Evolutionary conservation across 176 grass and related monocot species (phyloP).

Genomic region (Eleusine indica): DNA sequence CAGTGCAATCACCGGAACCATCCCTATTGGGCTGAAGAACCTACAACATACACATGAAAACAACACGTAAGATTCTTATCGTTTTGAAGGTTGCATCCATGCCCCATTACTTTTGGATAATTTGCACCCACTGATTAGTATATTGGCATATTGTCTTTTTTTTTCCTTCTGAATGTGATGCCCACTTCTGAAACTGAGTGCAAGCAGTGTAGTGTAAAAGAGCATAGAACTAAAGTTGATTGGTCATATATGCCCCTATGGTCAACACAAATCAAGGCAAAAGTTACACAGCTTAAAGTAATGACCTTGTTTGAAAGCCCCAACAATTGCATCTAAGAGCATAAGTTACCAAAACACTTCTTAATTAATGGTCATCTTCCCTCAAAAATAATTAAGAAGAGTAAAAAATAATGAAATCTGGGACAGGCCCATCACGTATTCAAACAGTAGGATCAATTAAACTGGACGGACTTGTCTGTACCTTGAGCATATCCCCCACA

Average conservation of each 20-base stretch:
- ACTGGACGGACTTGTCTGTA: constrained; percentile 34
- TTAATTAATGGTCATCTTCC: constrained; percentile 17
- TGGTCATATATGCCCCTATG: constrained; percentile 15
- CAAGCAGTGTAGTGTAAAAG: constrained; percentile 1
- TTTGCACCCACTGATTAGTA: constrained; percentile 5
- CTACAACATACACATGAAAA: constrained; percentile 47
- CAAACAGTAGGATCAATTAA: neutral
- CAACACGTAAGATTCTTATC: constrained; percentile 27
- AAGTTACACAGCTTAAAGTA: no score
- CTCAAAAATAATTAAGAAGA: neutral
- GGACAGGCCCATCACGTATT: neutral
- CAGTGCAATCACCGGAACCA: constrained; percentile 81
- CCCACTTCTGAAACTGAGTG: constrained; percentile 27
- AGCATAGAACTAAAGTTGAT: neutral
- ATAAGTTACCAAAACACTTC: constrained; percentile 19
- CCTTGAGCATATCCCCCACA: constrained; percentile 91
- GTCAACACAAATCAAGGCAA: neutral
- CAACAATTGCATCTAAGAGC: neutral
- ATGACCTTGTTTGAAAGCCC: no score
- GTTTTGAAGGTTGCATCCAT: constrained; percentile 14
- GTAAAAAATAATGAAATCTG: neutral
- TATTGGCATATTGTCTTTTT: constrained; percentile 19
- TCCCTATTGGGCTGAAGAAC: constrained; percentile 92
- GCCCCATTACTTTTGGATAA: constrained; percentile 25
- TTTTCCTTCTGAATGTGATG: constrained; percentile 19